Base-by-base conservation (phyloP, 2,329 filamentous ascomycete genomes). In the Dactylellina sp. region DNA sequence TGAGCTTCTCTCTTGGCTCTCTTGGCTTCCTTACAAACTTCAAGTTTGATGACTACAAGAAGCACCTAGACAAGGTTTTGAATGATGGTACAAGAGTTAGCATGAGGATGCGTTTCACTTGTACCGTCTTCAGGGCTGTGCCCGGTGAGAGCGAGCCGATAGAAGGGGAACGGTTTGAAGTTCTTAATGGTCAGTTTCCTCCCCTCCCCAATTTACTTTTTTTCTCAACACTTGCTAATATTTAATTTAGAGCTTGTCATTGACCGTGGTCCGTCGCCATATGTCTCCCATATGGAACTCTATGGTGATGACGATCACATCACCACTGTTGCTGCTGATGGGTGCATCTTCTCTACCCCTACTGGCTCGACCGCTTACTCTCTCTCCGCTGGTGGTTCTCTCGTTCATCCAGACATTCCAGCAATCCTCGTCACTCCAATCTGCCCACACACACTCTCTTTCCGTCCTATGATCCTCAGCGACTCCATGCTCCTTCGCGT, bases 71-170 rank as follows among this genome's bases (percentile, higher is more conserved):
- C 81, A 89, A 89, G 61, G 87, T 98, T 77, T 96, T 99, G 93
- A 93, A 93, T 74, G 92, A 96, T 66, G 95, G 95, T 64, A 98
- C 99, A 94, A 90, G 94, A 61, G 94, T 98, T 74, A 98, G 97
- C 80, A 85, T 99, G 77, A 92, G 95, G 77, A 99, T 99, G 95
- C 91, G 95, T 75, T 99, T 99, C 81, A 99, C 95, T 14, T 98
- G 94, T 83, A 98, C 95, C 0, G 93, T 99, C 7, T 97, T 94
- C 83, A 90, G 94, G 47, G 86, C 89, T 77, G 88, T 86, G 28
- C 81, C 83, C 2, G 81, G 83, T 1, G 86, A 85, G 9, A 59
- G 35, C n/a, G 85, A 87, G n/a, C 86, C 89, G 77, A 90, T 95
- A 78, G 93, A 97, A 81, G 92, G 90, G 47, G 94, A 98, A 83